A percentile compares a stretch with the other conserved stretches of the same genome.
Conservation (phyloP, 495 filamentous ascomycete species). For the Clavariopsis aquatica region DNA sequence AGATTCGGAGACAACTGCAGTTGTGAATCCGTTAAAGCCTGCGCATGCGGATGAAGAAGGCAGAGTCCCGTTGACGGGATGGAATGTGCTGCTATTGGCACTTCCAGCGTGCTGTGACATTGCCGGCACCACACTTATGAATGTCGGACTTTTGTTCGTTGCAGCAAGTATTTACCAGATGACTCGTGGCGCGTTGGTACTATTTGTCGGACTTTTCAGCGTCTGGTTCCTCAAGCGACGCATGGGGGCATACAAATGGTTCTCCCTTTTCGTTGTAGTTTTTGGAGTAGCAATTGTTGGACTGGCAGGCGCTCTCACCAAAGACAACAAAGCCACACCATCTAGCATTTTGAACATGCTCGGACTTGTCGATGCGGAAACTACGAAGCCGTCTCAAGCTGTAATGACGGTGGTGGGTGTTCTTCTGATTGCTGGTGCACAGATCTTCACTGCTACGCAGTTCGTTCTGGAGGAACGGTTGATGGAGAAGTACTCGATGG, state of each 20-base stretch:
- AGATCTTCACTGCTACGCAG: conserved; percentile 95
- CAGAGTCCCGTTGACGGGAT: conserved; percentile 63
- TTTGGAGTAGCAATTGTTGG: conserved; percentile 87
- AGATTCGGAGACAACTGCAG: conserved; percentile 40
- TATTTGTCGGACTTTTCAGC: conserved; percentile 95
- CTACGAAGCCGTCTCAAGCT: conserved; percentile 55
- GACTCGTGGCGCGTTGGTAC: conserved; percentile 89
- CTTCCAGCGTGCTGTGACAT: conserved; percentile 93
- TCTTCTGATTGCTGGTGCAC: conserved; percentile 83
- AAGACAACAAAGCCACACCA: conserved; percentile 54
- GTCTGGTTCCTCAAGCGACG: conserved; percentile 81
- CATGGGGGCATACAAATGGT: conserved; percentile 83
- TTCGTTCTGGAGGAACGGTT: conserved; percentile 97
- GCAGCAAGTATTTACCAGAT: conserved; percentile 97
- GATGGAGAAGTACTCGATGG: conserved; percentile 82
- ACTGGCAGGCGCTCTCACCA: conserved; percentile 76
- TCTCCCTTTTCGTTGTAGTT: conserved; percentile 81
- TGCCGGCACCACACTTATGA: conserved; percentile 93
- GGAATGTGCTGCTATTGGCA: conserved; percentile 73
- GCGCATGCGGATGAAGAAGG: conserved; percentile 47
- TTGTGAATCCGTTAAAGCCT: conserved; percentile 53
- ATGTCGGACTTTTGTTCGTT: conserved; percentile 88
- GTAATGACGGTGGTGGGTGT: conserved; percentile 78
- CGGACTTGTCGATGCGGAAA: conserved; percentile 33
- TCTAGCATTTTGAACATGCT: conserved; percentile 30